These are phyloP conservation scores for Aspergillus glaucus DNA, from an alignment of 2,329 filamentous ascomycete species.

Conservation along the genomic window DNA sequence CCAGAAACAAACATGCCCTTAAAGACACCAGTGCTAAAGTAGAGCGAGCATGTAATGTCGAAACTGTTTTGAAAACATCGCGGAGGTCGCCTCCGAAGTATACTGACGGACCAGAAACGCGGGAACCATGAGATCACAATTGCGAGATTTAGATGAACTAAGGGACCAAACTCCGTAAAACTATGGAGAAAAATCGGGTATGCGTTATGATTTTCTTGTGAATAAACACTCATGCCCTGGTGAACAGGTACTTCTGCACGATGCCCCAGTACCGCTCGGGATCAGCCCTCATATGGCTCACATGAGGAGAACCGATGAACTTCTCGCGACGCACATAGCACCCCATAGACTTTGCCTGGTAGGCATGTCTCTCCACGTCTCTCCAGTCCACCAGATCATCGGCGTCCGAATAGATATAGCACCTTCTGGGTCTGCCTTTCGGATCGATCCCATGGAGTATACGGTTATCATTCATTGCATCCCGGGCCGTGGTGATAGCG, in stretches of 20 bases:
- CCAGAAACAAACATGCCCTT: too few species aligned
- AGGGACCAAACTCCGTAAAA: background rate
- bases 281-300: conserved; percentile 34
- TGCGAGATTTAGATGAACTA: background rate
- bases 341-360: conserved; percentile 23
- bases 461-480: conserved; percentile 25
- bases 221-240: background rate
- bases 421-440: conserved; percentile 15
- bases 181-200: too few species aligned
- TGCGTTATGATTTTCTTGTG: too few species aligned
- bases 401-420: conserved; percentile 36
- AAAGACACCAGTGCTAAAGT: too few species aligned
- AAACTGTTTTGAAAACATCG: background rate
- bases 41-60: background rate
- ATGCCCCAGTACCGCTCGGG: conserved; percentile 36
- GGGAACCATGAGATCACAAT: background rate
- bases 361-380: conserved; percentile 34
- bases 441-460: conserved; percentile 11
- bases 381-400: conserved; percentile 32
- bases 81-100: background rate
- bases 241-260: conserved; percentile 19
- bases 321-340: conserved; percentile 30
- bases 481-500: conserved; percentile 21
- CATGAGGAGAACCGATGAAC: conserved; percentile 34
- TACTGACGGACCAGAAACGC: background rate